Conservation (phyloP, 768 basidiomycete genomes). For the Amanita rimosa region DNA sequence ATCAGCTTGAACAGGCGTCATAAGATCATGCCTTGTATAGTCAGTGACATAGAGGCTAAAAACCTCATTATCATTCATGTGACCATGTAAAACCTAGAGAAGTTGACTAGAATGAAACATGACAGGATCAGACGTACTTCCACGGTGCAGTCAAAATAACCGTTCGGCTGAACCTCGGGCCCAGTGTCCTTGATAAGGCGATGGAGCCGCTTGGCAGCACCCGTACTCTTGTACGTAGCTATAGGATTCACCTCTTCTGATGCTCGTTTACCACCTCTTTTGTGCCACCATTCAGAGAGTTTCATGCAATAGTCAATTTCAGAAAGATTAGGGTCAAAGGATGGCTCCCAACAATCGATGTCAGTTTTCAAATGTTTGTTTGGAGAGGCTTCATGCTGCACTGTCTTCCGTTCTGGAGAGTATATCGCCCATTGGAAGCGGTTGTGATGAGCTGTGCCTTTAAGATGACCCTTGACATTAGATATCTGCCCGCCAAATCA, state of each 20-base stretch:
- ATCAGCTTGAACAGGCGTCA: conserved; percentile 20
- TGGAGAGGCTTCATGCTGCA: conserved; percentile 29
- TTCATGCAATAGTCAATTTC: conserved; percentile 32
- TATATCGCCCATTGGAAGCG: conserved; percentile 47
- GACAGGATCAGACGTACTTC: conserved; percentile 28
- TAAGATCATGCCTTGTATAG: conserved; percentile 35
- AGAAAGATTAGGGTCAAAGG: conserved; percentile 25
- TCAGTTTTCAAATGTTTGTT: conserved; percentile 21
- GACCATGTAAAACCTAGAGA: conserved; percentile 36
- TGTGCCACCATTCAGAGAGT: conserved; percentile 43
- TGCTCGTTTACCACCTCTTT: conserved; percentile 12
- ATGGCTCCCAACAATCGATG: conserved; percentile 32
- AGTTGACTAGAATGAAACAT: not conserved
- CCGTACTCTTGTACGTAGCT: conserved; percentile 6
- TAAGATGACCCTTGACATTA: conserved; percentile 12
- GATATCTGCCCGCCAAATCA: not conserved
- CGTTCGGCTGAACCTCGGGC: conserved; percentile 29
- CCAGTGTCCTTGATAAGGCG: conserved; percentile 38
- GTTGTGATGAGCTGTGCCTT: conserved; percentile 35
- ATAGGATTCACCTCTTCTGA: conserved; percentile 3
- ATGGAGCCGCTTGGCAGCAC: conserved; percentile 23
- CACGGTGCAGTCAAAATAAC: conserved; percentile 54
- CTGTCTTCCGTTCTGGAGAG: conserved; percentile 23
- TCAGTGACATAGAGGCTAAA: conserved; percentile 55
- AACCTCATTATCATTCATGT: conserved; percentile 23